A percentile compares a stretch with the other conserved stretches of the same genome.
phyloP scores from a whole-genome alignment of 2,329 filamentous ascomycete species.

The Apiospora sp. region DNA sequence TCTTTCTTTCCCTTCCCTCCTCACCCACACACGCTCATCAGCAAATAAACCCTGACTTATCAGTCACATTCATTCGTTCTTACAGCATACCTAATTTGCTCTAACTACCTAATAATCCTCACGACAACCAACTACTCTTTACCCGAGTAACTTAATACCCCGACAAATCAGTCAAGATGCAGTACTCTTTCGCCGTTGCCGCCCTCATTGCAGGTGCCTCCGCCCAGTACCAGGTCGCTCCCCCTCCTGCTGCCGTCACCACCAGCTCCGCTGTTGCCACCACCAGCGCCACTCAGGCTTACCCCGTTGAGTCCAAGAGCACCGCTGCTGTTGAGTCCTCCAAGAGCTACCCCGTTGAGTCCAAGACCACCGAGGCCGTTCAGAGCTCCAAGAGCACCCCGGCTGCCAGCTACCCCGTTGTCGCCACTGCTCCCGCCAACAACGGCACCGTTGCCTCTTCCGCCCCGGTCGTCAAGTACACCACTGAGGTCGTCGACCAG shows the following conservation, averaged over 20 bases:
- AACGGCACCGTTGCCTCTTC: constrained; percentile 24
- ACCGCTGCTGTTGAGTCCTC: constrained; percentile 2
- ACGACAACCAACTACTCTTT: constrained; percentile 39
- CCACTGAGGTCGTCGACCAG: constrained; percentile 47
- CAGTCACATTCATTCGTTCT: constrained; percentile 68
- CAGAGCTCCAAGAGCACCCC: constrained; percentile 22
- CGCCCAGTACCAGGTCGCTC: constrained; percentile 38
- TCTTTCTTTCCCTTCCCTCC: constrained; percentile 46
- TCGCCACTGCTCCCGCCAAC: constrained; percentile 27
- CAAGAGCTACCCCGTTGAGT: not conserved
- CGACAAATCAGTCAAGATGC: constrained; percentile 67
- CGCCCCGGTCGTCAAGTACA: not conserved
- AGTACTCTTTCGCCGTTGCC: constrained; percentile 65
- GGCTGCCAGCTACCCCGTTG: constrained; percentile 24
- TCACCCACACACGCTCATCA: constrained; percentile 61
- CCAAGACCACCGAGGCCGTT: constrained; percentile 14
- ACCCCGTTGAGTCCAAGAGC: constrained; percentile 25
- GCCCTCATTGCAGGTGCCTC: constrained; percentile 56
- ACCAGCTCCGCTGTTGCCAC: constrained; percentile 3
- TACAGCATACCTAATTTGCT: constrained; percentile 42
- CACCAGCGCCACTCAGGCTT: constrained; percentile 32
- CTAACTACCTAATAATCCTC: constrained; percentile 41
- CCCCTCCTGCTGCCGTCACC: constrained; percentile 20
- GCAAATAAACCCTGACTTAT: constrained; percentile 57
- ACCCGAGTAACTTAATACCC: constrained; percentile 49